Percentiles rank a stretch among this genome's conserved stretches.
Evolutionary conservation across 495 filamentous ascomycete species (phyloP).

Genomic region (Xylaria acuta): DNA sequence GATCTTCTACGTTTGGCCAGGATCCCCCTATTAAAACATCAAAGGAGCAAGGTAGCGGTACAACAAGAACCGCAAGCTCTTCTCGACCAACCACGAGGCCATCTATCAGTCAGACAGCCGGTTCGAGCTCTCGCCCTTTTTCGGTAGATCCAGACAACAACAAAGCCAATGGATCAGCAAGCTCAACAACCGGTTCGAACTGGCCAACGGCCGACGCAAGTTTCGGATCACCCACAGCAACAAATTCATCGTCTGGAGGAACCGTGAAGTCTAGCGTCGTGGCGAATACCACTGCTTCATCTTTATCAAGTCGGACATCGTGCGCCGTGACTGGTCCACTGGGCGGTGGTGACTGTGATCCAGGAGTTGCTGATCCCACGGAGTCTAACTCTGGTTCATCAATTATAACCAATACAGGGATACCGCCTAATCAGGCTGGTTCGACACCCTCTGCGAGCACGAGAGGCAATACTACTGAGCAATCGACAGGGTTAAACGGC

Average conservation of each 20-base stretch:
- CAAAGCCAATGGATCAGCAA: neutral
- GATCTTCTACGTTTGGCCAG: neutral
- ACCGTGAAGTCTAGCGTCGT: neutral
- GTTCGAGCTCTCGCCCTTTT: neutral
- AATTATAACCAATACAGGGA: neutral
- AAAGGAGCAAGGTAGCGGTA: neutral
- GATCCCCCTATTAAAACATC: neutral
- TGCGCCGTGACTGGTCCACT: neutral
- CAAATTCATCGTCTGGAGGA: neutral
- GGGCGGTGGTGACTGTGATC: neutral
- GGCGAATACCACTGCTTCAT: neutral
- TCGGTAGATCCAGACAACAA: neutral
- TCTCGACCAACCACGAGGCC: neutral
- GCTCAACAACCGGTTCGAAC: neutral
- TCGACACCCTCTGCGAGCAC: neutral
- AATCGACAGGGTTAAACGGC: neutral
- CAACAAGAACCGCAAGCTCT: neutral
- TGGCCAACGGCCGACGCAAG: neutral
- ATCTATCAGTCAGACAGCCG: neutral
- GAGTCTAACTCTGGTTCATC: neutral
- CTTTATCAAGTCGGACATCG: neutral
- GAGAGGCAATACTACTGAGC: neutral
- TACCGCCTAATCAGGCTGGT: neutral
- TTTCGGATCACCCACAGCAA: neutral
- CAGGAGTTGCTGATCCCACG: neutral